phyloP scores from a whole-genome alignment of 179 eudicot genomes.

The Nepenthes alata region DNA sequence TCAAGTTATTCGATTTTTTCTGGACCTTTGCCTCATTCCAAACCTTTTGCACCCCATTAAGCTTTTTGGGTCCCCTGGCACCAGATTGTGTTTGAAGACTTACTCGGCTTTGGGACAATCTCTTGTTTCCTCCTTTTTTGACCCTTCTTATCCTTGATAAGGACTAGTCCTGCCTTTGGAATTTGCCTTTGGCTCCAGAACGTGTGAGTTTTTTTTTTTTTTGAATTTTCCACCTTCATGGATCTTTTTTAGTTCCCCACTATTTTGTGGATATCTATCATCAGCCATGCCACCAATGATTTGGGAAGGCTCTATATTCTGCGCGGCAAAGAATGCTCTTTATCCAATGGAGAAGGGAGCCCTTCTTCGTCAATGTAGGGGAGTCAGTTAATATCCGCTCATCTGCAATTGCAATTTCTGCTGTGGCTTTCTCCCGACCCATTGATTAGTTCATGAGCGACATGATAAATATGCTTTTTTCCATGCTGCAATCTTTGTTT shows the following conservation, averaged over 20 bases:
- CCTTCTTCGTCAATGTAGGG: constrained; percentile 36
- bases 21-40: constrained; percentile 28
- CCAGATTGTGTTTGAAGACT: constrained; percentile 42
- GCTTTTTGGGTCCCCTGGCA: constrained; percentile 51
- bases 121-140: constrained; percentile 26
- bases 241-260: constrained; percentile 51
- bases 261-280: constrained; percentile 73
- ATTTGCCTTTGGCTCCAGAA: constrained; percentile 20
- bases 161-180: constrained; percentile 4
- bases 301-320: constrained; percentile 48
- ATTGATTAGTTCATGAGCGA: constrained; percentile 49
- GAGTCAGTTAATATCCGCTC: too few species aligned
- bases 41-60: constrained; percentile 4
- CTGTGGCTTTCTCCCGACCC: constrained; percentile 63
- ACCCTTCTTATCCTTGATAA: constrained; percentile 28
- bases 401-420: constrained; percentile 35
- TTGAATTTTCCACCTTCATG: constrained; percentile 27
- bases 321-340: constrained; percentile 43
- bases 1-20: constrained; percentile 28
- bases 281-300: constrained; percentile 45
- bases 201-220: constrained; percentile 13
- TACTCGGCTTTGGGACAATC: constrained; percentile 30
- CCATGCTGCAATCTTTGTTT: constrained; percentile 45
- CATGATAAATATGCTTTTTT: constrained; percentile 40
- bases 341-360: constrained; percentile 82